These are phyloP conservation scores for Diaporthe eres DNA, from an alignment of 2,329 filamentous ascomycete species.

Conservation along the genomic window DNA sequence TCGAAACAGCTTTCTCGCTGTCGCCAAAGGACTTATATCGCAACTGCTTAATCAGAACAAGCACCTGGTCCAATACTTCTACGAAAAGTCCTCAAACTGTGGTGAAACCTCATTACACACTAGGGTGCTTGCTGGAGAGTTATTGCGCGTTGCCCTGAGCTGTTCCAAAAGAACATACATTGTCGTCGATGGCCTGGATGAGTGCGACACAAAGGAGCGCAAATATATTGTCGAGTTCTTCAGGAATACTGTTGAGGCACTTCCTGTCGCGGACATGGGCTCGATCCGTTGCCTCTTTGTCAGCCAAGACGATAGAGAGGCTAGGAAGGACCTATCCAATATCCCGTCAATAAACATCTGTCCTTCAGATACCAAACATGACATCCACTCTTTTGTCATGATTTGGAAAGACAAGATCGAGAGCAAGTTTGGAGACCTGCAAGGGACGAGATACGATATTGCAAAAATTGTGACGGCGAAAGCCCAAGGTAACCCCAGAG, in stretches of 20 bases:
- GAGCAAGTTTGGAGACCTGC: neutral
- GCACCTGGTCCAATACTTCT: constrained; percentile 1
- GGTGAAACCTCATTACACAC: neutral
- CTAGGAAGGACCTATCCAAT: constrained; percentile 43
- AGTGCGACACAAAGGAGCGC: neutral
- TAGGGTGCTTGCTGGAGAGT: neutral
- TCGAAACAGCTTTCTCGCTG: neutral
- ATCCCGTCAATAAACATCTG: neutral
- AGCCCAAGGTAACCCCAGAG: neutral
- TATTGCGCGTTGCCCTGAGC: neutral
- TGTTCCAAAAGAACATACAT: neutral
- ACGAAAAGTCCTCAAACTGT: neutral
- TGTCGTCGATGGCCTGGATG: neutral
- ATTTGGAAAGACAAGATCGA: constrained; percentile 1
- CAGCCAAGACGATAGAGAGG: constrained; percentile 50
- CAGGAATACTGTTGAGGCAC: constrained; percentile 31
- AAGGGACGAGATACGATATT: neutral
- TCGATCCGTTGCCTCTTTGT: constrained; percentile 49
- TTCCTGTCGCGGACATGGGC: constrained; percentile 40
- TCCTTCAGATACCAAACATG: neutral
- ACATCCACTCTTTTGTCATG: neutral
- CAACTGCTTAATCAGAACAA: neutral
- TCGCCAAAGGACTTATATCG: neutral
- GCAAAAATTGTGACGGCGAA: neutral
- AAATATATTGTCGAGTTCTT: neutral